Conservation (phyloP, 257 asterid genomes). For the Gardenia jasminoides region DNA sequence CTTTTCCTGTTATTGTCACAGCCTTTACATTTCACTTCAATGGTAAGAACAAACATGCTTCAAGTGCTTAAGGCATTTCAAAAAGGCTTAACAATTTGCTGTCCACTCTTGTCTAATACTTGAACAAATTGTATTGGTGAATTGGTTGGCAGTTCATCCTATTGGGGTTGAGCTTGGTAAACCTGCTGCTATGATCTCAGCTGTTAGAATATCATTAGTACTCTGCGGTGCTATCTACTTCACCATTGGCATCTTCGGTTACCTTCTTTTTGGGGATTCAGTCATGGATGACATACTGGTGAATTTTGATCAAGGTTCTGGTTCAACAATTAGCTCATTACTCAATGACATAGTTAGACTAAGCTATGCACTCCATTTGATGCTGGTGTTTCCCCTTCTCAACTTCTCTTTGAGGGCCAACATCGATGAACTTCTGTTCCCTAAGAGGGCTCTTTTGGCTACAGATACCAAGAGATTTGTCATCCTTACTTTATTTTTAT, state of each 20-base stretch:
- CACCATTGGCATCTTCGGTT: conserved; percentile 79
- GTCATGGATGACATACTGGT: conserved; percentile 88
- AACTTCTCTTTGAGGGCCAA: conserved; percentile 82
- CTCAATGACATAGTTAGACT: conserved; percentile 63
- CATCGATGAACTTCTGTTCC: conserved; percentile 76
- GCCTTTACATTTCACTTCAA: conserved; percentile 94
- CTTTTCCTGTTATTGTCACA: conserved; percentile 84
- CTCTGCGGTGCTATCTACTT: conserved; percentile 73
- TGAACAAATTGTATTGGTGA: background rate
- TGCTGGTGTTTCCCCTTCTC: conserved; percentile 80
- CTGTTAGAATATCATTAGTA: conserved; percentile 64
- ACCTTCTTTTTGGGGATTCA: conserved; percentile 87
- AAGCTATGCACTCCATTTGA: conserved; percentile 79
- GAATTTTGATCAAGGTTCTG: conserved; percentile 61
- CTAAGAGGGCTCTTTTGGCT: conserved; percentile 43
- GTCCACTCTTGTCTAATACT: background rate
- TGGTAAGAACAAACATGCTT: conserved; percentile 39
- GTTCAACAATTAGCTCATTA: conserved; percentile 44
- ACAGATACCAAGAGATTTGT: conserved; percentile 58
- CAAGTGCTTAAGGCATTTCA: background rate
- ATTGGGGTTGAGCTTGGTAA: conserved; percentile 83
- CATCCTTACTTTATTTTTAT: conserved; percentile 47
- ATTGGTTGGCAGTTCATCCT: conserved; percentile 65
- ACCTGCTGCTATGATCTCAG: conserved; percentile 63
- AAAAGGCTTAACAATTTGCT: background rate